phyloP scores from a whole-genome alignment of 2,329 filamentous ascomycete genomes.

The Sporothrix sp. region DNA sequence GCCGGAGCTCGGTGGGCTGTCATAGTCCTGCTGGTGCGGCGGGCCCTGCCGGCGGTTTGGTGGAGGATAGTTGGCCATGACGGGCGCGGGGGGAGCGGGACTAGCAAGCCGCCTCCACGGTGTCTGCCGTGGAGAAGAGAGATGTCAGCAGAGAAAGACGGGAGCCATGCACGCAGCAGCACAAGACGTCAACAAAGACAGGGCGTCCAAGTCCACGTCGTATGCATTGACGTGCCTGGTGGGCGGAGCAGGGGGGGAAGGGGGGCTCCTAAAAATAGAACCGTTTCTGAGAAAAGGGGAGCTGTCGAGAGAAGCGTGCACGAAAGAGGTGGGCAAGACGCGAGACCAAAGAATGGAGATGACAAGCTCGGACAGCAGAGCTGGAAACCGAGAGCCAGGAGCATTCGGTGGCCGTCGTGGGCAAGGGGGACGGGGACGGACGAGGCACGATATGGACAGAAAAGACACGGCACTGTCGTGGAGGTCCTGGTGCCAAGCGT shows the following conservation, averaged over 20 bases:
- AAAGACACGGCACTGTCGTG: neutral
- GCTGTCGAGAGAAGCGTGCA: conserved; percentile 4
- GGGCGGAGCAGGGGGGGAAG: neutral
- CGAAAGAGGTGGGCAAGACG: too few species aligned
- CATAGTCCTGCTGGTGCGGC: conserved; percentile 39
- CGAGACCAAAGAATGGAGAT: neutral
- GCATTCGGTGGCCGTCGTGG: too few species aligned
- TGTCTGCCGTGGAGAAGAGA: neutral
- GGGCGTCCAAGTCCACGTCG: neutral
- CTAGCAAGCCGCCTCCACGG: conserved; percentile 6
- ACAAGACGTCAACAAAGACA: neutral
- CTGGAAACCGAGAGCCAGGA: neutral
- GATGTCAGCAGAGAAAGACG: neutral
- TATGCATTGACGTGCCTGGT: neutral
- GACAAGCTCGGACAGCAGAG: neutral
- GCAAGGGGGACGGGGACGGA: neutral
- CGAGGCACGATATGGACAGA: neutral
- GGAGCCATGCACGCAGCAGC: neutral
- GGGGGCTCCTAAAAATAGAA: conserved; percentile 13
- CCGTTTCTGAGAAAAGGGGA: conserved; percentile 7
- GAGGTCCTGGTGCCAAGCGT: conserved; percentile 10
- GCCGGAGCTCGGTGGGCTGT: conserved; percentile 28
- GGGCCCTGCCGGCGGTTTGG: conserved; percentile 34
- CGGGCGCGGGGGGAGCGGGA: neutral
- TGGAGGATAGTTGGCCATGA: conserved; percentile 51